phyloP scores from a whole-genome alignment of 192 early-diverging fungal species.

The Chytriomyces hyalinus region DNA sequence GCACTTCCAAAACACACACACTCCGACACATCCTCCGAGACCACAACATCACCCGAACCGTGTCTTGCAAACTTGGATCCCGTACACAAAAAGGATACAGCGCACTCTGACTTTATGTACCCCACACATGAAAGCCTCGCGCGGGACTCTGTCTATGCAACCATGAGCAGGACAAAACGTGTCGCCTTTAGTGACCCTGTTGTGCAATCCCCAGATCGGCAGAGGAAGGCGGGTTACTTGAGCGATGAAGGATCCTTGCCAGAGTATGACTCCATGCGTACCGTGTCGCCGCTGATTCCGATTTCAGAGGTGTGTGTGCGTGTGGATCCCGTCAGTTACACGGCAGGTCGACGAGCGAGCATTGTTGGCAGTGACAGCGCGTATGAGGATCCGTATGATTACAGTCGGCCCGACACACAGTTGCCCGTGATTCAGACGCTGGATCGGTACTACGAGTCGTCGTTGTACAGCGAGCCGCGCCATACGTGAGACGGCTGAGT shows the following conservation, averaged over 20 bases:
- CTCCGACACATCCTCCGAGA: no score
- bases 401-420: neutral
- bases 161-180: neutral
- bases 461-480: neutral
- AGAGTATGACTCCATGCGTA: neutral
- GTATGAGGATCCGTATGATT: neutral
- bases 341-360: neutral
- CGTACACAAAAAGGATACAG: no score
- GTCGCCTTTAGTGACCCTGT: neutral
- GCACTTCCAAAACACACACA: no score
- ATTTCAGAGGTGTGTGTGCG: neutral
- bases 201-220: neutral
- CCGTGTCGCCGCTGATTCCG: neutral
- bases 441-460: neutral
- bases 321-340: neutral
- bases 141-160: no score
- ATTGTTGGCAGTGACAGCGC: neutral
- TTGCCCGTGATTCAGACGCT: neutral
- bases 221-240: neutral
- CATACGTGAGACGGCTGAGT: neutral
- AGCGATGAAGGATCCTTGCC: neutral
- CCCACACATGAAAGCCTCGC: no score
- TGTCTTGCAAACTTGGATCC: no score
- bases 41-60: no score
- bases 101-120: no score